phyloP scores from a whole-genome alignment of 139 green algal genomes.

The Chloropicon primus region DNA sequence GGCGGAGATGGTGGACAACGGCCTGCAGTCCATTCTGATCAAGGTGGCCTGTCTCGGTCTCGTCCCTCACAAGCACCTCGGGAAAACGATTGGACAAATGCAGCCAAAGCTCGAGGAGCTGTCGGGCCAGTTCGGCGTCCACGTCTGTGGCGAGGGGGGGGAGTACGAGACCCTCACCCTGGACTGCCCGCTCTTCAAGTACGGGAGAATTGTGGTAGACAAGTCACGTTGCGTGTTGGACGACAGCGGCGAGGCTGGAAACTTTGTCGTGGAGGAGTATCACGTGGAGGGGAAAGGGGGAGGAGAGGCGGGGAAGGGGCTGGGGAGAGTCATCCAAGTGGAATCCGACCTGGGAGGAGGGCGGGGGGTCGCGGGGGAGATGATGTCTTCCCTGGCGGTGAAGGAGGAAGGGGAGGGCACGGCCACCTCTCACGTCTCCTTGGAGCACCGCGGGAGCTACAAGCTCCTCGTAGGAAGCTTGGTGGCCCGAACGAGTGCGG shows the following conservation, averaged over 20 bases:
- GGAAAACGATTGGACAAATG: constrained; percentile 38
- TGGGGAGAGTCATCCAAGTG: no score
- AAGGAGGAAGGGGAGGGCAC: constrained; percentile 45
- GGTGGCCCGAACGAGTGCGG: background rate
- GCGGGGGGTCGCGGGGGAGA: no score
- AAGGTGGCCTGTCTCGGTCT: constrained; percentile 71
- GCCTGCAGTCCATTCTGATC: constrained; percentile 59
- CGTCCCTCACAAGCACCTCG: constrained; percentile 67
- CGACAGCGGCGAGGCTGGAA: background rate
- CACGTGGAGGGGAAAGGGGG: constrained; percentile 17
- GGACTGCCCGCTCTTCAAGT: constrained; percentile 70
- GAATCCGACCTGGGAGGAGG: background rate
- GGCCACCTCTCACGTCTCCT: constrained; percentile 46
- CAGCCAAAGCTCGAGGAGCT: constrained; percentile 31
- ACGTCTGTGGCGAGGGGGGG: constrained; percentile 90
- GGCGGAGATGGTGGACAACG: constrained; percentile 34
- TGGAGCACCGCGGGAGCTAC: constrained; percentile 26
- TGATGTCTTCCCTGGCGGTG: no score
- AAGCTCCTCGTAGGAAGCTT: background rate
- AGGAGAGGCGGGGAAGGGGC: no score
- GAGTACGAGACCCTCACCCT: constrained; percentile 94
- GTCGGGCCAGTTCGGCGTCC: constrained; percentile 47
- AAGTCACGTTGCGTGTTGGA: background rate
- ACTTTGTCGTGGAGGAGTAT: background rate
- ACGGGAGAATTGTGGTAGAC: constrained; percentile 42